Percentiles rank a stretch among this genome's conserved stretches.
These are phyloP conservation scores for Xylaria sp. DNA, from an alignment of 2,329 filamentous ascomycete genomes.

Conservation along the genomic window DNA sequence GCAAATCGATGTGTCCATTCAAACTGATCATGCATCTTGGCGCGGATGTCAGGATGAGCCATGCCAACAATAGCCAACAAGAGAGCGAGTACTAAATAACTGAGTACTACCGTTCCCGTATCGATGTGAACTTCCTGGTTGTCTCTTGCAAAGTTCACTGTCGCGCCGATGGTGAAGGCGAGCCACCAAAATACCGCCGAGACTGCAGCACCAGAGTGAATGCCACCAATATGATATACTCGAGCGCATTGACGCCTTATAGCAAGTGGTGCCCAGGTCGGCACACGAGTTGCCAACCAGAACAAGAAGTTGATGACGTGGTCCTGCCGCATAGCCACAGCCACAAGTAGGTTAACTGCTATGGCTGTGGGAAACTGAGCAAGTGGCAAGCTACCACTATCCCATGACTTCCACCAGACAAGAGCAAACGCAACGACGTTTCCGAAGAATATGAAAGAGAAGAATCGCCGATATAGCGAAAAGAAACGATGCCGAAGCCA, in stretches of 20 bases:
- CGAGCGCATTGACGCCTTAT: slow-evolving; percentile 61
- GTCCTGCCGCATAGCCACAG: slow-evolving; percentile 66
- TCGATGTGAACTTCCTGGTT: slow-evolving; percentile 36
- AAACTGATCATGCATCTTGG: slow-evolving; percentile 59
- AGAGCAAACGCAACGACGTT: slow-evolving; percentile 62
- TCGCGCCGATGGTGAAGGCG: slow-evolving; percentile 49
- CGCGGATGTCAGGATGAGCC: slow-evolving; percentile 41
- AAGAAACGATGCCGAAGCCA: slow-evolving; percentile 53
- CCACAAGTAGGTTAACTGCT: slow-evolving; percentile 60
- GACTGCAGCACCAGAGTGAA: slow-evolving; percentile 62
- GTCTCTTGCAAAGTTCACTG: slow-evolving; percentile 48
- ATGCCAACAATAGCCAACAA: slow-evolving; percentile 38
- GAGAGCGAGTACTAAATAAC: slow-evolving; percentile 39
- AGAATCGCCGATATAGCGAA: slow-evolving; percentile 67
- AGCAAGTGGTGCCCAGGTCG: slow-evolving; percentile 58
- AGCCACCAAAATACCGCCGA: slow-evolving; percentile 58
- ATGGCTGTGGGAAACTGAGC: slow-evolving; percentile 54
- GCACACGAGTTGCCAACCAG: slow-evolving; percentile 57
- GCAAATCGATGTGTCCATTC: slow-evolving; percentile 77
- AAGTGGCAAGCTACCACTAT: slow-evolving; percentile 38
- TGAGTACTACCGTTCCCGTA: slow-evolving; percentile 36
- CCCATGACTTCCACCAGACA: slow-evolving; percentile 51
- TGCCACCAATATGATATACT: slow-evolving; percentile 64
- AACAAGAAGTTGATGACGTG: slow-evolving; percentile 64
- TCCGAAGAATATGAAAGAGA: slow-evolving; percentile 62